phyloP scores from a whole-genome alignment of 2,329 filamentous ascomycete species.

The Xylaria sp. region DNA sequence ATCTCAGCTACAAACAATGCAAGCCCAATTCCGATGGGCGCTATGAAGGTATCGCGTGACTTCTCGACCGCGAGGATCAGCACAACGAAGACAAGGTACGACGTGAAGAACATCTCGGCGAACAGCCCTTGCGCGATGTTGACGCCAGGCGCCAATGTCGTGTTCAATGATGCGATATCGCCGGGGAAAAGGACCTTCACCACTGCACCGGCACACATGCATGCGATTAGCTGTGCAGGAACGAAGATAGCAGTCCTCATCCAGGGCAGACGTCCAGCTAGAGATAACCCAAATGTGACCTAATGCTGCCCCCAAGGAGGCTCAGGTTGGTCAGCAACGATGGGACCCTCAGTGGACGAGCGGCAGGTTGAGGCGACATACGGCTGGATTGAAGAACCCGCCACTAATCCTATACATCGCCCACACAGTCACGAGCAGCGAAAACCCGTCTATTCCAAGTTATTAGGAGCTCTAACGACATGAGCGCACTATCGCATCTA shows the following conservation, averaged over 20 bases:
- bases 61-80: conserved; percentile 75
- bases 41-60: conserved; percentile 73
- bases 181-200: conserved; percentile 66
- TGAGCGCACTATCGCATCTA: not conserved
- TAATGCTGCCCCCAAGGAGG: conserved; percentile 29
- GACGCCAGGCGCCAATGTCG: conserved; percentile 40
- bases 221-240: conserved; percentile 63
- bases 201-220: conserved; percentile 66
- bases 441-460: conserved; percentile 49
- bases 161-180: conserved; percentile 49
- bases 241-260: conserved; percentile 60
- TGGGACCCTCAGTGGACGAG: not conserved
- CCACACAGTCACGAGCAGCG: conserved; percentile 61
- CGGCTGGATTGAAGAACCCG: conserved; percentile 56
- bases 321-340: conserved; percentile 7
- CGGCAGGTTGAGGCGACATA: conserved; percentile 39
- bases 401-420: conserved; percentile 61
- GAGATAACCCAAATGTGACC: conserved; percentile 63
- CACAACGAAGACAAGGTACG: conserved; percentile 68
- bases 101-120: conserved; percentile 70
- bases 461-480: not conserved
- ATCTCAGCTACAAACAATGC: conserved; percentile 67
- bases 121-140: conserved; percentile 63
- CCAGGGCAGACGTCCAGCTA: conserved; percentile 61
- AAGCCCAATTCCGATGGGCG: conserved; percentile 74